Base-by-base conservation (phyloP, 2,329 filamentous ascomycete species). In the Arthrobotrys sinensis region DNA sequence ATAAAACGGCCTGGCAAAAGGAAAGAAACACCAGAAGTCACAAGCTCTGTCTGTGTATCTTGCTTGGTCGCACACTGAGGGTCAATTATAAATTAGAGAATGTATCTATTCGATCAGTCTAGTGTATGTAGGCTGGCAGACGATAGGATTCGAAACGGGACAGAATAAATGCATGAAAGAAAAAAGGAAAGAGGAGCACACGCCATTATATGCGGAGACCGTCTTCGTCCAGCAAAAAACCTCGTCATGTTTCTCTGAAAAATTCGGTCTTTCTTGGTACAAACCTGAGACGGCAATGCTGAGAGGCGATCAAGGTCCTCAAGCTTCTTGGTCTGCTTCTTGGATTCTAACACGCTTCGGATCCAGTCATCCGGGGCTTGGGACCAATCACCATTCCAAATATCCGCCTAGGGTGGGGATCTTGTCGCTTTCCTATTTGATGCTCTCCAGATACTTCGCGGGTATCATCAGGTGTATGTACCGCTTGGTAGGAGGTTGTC, bases 321-420 rank as follows among this genome's bases (percentile, higher is more conserved):
- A 71, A 71, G 55, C 45, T 64, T 63, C 68, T 71, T 71, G 57
- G 68, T 28, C 48, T 36, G 55, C 19, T 19, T 63, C 69, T 55
- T 65, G 69, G 69, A 38, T 21, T 65, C 36, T 43, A 32, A 24
- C 48, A 28, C 60, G 55, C 6, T 55, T 71, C 67, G 67, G 67
- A 50, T 71, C 14, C 19, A 19, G 36, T 32, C 53, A 52, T 63
- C 67, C 67, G 55, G 28, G 53, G 43, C 34, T 11, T 43, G 19
- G 40, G 19, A 16, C 66, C 66, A 62, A 70, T 70, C 67, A 64
- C 66, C 16, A 70, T 62, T 70, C 32, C 66, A 70, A 70, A 70
- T 70, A 62, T 10, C 12, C 7, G 24, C 16, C 28, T n/a, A 32
- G 46, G 52, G 52, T 55, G 32, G 28, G n/a, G 34, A 43, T 3